Conservation (phyloP, 257 asterid species). For the Solanum phureja region DNA sequence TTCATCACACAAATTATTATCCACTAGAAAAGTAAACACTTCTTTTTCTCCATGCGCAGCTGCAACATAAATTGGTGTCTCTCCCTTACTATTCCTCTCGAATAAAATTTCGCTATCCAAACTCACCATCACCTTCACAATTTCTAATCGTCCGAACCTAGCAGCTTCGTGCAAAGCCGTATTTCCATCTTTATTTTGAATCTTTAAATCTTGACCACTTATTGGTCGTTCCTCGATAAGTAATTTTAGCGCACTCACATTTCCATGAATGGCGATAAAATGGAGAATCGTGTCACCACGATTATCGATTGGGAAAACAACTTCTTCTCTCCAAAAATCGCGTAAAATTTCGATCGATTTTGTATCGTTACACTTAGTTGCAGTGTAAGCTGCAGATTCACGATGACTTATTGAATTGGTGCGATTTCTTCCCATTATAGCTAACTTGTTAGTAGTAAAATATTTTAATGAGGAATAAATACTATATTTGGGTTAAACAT, state of each 20-base stretch:
- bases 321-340: background rate
- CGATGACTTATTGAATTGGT: background rate
- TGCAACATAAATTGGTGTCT: conserved; percentile 1
- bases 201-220: background rate
- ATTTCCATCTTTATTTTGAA: background rate
- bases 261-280: background rate
- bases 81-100: background rate
- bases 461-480: no score
- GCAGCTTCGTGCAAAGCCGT: conserved; percentile 1
- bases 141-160: background rate
- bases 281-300: background rate
- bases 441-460: background rate
- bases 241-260: background rate
- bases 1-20: background rate
- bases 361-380: background rate
- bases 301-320: background rate
- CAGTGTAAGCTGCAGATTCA: background rate
- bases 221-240: background rate
- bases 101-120: background rate
- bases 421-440: background rate
- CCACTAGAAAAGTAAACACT: background rate
- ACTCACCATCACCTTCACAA: background rate
- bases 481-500: background rate
- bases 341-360: background rate
- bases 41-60: background rate